phyloP scores from a whole-genome alignment of 768 basidiomycete genomes.

The Suillus clintonianus region DNA sequence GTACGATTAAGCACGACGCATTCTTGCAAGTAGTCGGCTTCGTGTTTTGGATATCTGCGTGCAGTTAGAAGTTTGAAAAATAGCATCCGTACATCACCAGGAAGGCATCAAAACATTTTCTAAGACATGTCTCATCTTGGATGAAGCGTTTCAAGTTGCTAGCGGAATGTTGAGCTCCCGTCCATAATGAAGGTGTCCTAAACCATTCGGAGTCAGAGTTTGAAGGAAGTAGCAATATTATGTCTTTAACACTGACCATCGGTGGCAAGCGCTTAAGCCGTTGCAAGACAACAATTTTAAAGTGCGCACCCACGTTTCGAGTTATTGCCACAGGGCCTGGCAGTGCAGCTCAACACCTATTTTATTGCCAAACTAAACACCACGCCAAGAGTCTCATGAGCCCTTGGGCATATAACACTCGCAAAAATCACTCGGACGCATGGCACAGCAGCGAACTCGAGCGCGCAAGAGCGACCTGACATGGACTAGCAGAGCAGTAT shows the following conservation, averaged over 20 bases:
- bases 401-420: background rate
- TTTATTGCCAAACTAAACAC: background rate
- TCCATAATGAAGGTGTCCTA: background rate
- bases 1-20: no score
- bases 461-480: background rate
- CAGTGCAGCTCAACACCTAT: background rate
- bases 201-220: background rate
- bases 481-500: background rate
- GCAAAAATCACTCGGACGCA: background rate
- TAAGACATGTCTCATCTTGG: background rate
- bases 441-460: background rate
- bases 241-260: background rate
- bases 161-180: background rate
- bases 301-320: background rate
- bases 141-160: background rate
- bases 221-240: background rate
- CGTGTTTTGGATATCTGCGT: background rate
- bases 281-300: background rate
- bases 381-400: background rate
- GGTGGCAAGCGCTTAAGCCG: background rate
- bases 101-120: background rate
- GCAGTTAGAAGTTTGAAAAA: background rate
- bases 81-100: background rate
- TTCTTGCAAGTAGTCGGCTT: background rate
- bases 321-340: no score